Conservation (phyloP, 805 yeast genomes). For the Cyberlindnera saturnus region DNA sequence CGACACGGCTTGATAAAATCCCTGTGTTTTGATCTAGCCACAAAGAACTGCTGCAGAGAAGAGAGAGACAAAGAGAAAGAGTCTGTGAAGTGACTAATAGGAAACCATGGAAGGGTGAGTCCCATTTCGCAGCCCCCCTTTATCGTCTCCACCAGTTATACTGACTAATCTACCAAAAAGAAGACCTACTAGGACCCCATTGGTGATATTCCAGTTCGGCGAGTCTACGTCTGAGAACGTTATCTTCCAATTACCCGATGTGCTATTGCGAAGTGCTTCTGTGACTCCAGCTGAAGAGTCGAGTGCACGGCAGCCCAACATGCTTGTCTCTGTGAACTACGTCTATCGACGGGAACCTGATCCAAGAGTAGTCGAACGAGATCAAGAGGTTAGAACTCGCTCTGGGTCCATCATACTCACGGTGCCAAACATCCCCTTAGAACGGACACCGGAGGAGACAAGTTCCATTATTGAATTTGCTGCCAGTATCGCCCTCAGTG, state of each 20-base stretch:
- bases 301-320: constrained; percentile 19
- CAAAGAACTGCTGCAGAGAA: too few relatives aligned
- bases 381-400: constrained; percentile 16
- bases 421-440: constrained; percentile 59
- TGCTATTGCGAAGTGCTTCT: background rate
- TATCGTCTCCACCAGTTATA: background rate
- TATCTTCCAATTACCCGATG: constrained; percentile 10
- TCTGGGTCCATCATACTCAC: constrained; percentile 58
- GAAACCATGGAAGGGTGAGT: too few relatives aligned
- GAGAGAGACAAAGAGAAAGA: too few relatives aligned
- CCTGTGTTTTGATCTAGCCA: too few relatives aligned
- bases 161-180: background rate
- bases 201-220: constrained; percentile 20
- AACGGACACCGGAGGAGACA: constrained; percentile 49
- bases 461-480: constrained; percentile 60
- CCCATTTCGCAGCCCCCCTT: background rate
- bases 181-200: constrained; percentile 3
- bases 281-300: background rate
- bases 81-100: too few relatives aligned
- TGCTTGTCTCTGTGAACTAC: constrained; percentile 36
- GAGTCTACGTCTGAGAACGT: constrained; percentile 12
- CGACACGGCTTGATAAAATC: too few relatives aligned
- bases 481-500: constrained; percentile 62
- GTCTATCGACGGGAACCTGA: constrained; percentile 19
- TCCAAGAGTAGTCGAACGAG: background rate